A percentile compares a stretch with the other conserved stretches of the same genome.
These are phyloP conservation scores for Ophiobolus disseminans DNA, from an alignment of 2,329 filamentous ascomycete species.

Conservation along the genomic window DNA sequence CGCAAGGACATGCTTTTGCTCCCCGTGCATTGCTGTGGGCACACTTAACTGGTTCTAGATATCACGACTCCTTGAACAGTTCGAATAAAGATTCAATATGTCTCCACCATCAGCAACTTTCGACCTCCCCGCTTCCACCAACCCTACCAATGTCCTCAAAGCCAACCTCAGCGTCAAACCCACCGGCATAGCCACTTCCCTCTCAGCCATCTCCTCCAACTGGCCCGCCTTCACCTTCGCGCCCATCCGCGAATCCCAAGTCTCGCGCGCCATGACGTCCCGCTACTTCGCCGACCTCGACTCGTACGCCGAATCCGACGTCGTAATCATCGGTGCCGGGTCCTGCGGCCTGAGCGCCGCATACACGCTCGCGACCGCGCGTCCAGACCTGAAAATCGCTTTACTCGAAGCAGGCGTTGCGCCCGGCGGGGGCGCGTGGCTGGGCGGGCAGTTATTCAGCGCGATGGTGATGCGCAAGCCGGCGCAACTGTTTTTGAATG, in stretches of 20 bases:
- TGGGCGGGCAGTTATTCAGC: conserved; percentile 91
- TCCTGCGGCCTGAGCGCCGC: conserved; percentile 86
- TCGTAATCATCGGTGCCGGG: conserved; percentile 91
- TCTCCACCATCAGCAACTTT: conserved; percentile 75
- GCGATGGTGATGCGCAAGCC: conserved; percentile 97
- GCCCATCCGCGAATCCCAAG: conserved; percentile 88
- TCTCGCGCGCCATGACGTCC: conserved; percentile 90
- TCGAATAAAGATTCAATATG: conserved; percentile 59
- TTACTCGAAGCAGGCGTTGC: conserved; percentile 88
- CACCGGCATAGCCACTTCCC: conserved; percentile 58
- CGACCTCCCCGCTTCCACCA: conserved; percentile 51
- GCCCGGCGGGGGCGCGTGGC: conserved; percentile 86
- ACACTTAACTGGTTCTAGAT: conserved; percentile 42
- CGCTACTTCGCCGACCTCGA: conserved; percentile 93
- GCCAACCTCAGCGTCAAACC: conserved; percentile 57
- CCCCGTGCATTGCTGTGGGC: conserved; percentile 43
- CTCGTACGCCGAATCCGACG: conserved; percentile 87
- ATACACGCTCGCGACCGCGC: conserved; percentile 81
- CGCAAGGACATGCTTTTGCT: conserved; percentile 93
- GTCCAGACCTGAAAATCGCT: conserved; percentile 89
- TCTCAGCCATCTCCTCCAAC: conserved; percentile 73
- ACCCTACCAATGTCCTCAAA: conserved; percentile 48
- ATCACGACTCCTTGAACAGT: conserved; percentile 41
- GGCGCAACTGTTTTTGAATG: conserved; percentile 81
- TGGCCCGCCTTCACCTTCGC: conserved; percentile 85